phyloP scores from a whole-genome alignment of 1,284 basidiomycete genomes.

The Thelephora terrestris region DNA sequence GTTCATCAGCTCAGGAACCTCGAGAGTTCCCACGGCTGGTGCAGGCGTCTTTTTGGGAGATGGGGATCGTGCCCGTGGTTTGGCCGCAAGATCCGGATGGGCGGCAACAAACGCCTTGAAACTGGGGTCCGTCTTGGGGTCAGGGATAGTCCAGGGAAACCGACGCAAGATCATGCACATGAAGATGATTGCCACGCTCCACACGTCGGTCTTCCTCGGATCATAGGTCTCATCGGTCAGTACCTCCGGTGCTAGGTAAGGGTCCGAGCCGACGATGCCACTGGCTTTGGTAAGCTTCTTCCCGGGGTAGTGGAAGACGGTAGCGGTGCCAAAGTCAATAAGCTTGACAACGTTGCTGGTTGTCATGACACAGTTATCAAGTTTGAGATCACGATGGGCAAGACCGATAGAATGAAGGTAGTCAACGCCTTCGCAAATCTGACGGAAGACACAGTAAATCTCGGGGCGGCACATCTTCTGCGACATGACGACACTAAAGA shows the following conservation, averaged over 20 bases:
- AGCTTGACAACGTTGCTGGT: conserved; percentile 91
- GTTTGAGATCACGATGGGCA: conserved; percentile 96
- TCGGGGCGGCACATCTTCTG: conserved; percentile 97
- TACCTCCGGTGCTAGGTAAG: conserved; percentile 98
- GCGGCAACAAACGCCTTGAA: conserved; percentile 89
- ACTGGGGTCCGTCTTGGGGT: conserved; percentile 86
- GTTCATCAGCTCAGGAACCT: conserved; percentile 1
- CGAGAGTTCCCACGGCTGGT: background rate
- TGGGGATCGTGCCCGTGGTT: conserved; percentile 23
- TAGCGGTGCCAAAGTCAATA: conserved; percentile 99
- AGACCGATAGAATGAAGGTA: conserved; percentile 97
- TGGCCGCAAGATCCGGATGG: conserved; percentile 76
- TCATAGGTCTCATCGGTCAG: conserved; percentile 76
- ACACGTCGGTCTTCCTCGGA: conserved; percentile 95
- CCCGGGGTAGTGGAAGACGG: conserved; percentile 98
- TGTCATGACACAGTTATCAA: conserved; percentile 99
- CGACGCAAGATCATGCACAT: conserved; percentile 97
- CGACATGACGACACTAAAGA: conserved; percentile 99
- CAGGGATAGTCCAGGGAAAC: conserved; percentile 99
- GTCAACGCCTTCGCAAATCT: conserved; percentile 97
- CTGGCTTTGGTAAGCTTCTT: conserved; percentile 73
- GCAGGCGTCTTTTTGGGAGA: conserved; percentile 7
- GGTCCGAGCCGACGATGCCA: conserved; percentile 95
- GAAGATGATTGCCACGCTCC: conserved; percentile 98
- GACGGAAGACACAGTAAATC: conserved; percentile 98